Percentiles rank a stretch among this genome's conserved stretches.
These are phyloP conservation scores for Penicillium sp. DNA, from an alignment of 2,329 filamentous ascomycete species.

Conservation along the genomic window DNA sequence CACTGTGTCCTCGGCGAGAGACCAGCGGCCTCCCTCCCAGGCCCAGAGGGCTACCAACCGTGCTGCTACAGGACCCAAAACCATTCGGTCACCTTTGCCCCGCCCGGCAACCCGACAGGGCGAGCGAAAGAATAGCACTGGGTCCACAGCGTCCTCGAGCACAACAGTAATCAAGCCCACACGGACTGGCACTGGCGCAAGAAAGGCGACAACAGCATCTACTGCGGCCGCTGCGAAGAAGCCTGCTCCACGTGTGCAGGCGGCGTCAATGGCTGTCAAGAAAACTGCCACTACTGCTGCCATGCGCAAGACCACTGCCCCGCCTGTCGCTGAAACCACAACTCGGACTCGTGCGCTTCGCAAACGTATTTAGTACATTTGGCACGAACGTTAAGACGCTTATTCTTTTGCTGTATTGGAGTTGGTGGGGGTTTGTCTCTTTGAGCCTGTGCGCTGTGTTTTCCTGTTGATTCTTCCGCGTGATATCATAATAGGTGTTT, in stretches of 20 bases:
- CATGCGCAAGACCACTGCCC: slow-evolving; percentile 35
- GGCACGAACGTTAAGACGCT: neutral
- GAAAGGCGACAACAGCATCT: slow-evolving; percentile 32
- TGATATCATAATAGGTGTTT: slow-evolving; percentile 3
- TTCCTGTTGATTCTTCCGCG: neutral
- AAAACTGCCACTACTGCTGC: slow-evolving; percentile 33
- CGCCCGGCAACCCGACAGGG: slow-evolving; percentile 42
- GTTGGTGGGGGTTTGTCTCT: neutral
- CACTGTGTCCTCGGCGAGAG: slow-evolving; percentile 28
- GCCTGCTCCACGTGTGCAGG: slow-evolving; percentile 29
- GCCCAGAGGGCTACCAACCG: slow-evolving; percentile 32
- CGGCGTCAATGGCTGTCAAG: slow-evolving; percentile 37
- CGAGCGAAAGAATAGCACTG: slow-evolving; percentile 39
- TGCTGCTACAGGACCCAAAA: slow-evolving; percentile 31
- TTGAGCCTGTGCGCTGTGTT: slow-evolving; percentile 2
- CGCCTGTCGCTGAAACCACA: slow-evolving; percentile 30
- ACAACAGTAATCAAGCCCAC: slow-evolving; percentile 39
- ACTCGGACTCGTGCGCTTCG: slow-evolving; percentile 41
- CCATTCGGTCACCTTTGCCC: slow-evolving; percentile 32
- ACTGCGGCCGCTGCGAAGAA: slow-evolving; percentile 33
- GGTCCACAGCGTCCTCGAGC: slow-evolving; percentile 40
- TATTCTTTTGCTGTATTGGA: neutral
- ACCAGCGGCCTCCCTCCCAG: slow-evolving; percentile 29
- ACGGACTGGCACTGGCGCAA: slow-evolving; percentile 28
- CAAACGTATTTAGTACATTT: slow-evolving; percentile 36